Conservation (phyloP, 495 filamentous ascomycete species). For the Penicillium samsonianum region DNA sequence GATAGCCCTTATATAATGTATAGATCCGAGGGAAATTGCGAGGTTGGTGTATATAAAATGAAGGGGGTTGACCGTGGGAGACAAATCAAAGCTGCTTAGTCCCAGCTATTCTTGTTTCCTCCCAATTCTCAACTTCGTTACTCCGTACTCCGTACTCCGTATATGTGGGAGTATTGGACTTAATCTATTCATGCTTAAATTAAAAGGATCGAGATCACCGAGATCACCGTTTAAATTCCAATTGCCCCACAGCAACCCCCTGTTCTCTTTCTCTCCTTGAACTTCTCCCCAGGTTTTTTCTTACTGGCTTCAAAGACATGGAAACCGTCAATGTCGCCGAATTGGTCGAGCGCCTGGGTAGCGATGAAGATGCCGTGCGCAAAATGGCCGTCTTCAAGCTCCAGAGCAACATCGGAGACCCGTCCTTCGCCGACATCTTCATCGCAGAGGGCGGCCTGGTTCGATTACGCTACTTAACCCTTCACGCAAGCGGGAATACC, state of each 20-base stretch:
- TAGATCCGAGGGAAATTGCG: too few species aligned
- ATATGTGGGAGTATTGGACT: not conserved
- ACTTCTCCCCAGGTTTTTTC: not conserved
- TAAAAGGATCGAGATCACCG: not conserved
- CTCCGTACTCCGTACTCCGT: too few species aligned
- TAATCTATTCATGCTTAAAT: slow-evolving; percentile 8
- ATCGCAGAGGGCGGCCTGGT: slow-evolving; percentile 83
- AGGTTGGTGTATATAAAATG: too few species aligned
- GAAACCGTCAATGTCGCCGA: slow-evolving; percentile 62
- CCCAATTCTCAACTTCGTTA: too few species aligned
- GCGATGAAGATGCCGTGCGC: slow-evolving; percentile 85
- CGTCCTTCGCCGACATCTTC: slow-evolving; percentile 94
- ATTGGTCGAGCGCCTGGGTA: slow-evolving; percentile 67
- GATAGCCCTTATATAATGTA: too few species aligned
- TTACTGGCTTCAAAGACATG: slow-evolving; percentile 37
- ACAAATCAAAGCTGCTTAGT: too few species aligned
- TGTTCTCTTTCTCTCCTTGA: slow-evolving; percentile 14
- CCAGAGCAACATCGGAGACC: slow-evolving; percentile 90
- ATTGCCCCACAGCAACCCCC: slow-evolving; percentile 20
- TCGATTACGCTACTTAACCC: slow-evolving; percentile 76
- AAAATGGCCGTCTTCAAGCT: slow-evolving; percentile 99
- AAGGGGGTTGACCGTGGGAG: too few species aligned
- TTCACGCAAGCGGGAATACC: slow-evolving; percentile 88
- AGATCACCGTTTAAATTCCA: slow-evolving; percentile 3
- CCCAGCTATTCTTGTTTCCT: too few species aligned